Evolutionary conservation across 805 yeast genomes (phyloP), one percentile per base, ranked within the genome.

Genomic region (Nakazawaea sp.): DNA sequence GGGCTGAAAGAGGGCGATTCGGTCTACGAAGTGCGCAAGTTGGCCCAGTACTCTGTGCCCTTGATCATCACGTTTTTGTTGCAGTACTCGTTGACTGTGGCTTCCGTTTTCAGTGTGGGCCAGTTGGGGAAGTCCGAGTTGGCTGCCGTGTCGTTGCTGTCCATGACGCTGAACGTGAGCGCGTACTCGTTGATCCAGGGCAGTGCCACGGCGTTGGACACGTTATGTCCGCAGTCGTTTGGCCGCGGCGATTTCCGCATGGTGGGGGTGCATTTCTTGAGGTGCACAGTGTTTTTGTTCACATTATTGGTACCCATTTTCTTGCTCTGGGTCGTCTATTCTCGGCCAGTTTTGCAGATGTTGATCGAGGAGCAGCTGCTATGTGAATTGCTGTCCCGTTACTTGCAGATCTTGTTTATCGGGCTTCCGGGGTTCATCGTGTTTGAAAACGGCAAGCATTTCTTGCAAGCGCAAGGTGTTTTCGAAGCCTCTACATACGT

Each of bases 401-500:
- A 82, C 52, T 59, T 83, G 40, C 58, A 62, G 38, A 62, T 78
- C 7, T 66, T 78, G 8, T 59, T 77, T 4, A 56, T 75, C 35
- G 90, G 90, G 21, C 64, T 82, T 5, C 92, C 92, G 0, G 90
- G 86, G 0, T 82, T 73, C 51, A 70, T 76, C 17, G 45, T 52
- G n/a, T 75, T 74, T 48, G 90, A 83, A 58, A 77, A 79, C 45
- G 77, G 80, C 34, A 82, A 82, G 53, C 76, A 83, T 53, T 83
- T 69, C 49, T 61, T 83, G 47, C 90, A 83, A 55, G 71, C 85
- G 32, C 90, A 83, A 60, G 86, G 86, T 18, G 70, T 81, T 6
- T 83, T 82, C 57, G 85, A 82, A 55, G 90, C 90, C 6, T 78
- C 88, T 9, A 82, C 89, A 0, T 78, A 80, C 45, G 81, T 81